These are phyloP conservation scores for Chrysoporthe puriensis DNA, from an alignment of 2,329 filamentous ascomycete species.

Conservation along the genomic window DNA sequence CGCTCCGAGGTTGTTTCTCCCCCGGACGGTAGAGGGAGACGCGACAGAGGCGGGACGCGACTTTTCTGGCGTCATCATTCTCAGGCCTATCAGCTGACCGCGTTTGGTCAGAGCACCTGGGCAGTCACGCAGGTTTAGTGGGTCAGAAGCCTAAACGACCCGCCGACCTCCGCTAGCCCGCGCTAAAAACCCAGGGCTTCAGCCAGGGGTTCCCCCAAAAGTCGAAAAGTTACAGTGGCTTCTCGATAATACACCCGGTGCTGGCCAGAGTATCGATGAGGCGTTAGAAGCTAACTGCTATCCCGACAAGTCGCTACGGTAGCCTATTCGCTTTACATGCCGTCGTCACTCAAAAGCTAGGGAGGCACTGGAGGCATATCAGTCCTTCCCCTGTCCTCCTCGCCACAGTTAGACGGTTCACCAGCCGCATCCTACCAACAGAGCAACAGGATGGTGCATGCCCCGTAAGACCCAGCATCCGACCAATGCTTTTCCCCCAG, in stretches of 20 bases:
- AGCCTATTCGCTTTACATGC: neutral
- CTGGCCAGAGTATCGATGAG: neutral
- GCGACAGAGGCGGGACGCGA: constrained; percentile 41
- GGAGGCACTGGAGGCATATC: neutral
- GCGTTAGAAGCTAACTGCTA: neutral
- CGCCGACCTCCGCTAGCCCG: neutral
- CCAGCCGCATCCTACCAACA: neutral
- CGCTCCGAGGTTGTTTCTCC: too few relatives aligned
- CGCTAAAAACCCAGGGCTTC: neutral
- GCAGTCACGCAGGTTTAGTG: neutral
- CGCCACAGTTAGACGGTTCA: neutral
- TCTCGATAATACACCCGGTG: neutral
- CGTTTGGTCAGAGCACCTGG: constrained; percentile 31
- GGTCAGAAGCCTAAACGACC: neutral
- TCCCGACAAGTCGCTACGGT: neutral
- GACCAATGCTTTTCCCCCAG: constrained; percentile 45
- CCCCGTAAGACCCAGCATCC: neutral
- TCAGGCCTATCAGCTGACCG: constrained; percentile 46
- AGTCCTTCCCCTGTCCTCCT: neutral
- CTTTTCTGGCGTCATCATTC: constrained; percentile 36
- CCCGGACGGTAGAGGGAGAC: constrained; percentile 38
- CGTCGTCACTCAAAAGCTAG: neutral
- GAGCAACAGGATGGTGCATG: neutral
- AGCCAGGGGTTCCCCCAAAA: neutral
- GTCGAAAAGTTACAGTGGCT: neutral